Percentiles rank a stretch among this genome's conserved stretches.
Conservation (phyloP, 1,139 yeast species). For the Maudiozyma humilis region DNA sequence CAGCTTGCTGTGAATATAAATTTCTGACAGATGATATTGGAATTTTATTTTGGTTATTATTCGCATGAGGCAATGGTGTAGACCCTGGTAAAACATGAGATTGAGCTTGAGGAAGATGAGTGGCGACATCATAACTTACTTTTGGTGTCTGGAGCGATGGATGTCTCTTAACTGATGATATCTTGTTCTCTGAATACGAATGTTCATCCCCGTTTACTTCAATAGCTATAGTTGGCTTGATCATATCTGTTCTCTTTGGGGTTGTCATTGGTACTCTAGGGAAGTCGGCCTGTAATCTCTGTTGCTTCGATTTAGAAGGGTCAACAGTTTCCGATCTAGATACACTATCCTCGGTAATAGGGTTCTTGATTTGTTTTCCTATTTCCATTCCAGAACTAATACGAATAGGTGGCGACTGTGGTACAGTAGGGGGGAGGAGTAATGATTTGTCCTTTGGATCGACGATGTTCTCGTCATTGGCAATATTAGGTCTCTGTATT, state of each 20-base stretch:
- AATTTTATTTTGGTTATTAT: not conserved
- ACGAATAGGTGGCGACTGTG: constrained; percentile 31
- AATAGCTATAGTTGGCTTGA: constrained; percentile 26
- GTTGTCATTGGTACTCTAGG: constrained; percentile 24
- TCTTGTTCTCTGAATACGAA: constrained; percentile 5
- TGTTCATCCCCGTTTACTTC: constrained; percentile 3
- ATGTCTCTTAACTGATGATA: not conserved
- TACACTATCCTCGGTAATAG: constrained; percentile 24
- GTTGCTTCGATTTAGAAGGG: constrained; percentile 30
- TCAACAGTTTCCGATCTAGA: constrained; percentile 31
- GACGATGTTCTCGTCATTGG: constrained; percentile 10
- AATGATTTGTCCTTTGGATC: constrained; percentile 26
- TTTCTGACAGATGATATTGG: not conserved
- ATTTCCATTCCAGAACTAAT: constrained; percentile 29
- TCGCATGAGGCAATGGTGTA: not conserved
- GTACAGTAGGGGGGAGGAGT: constrained; percentile 30
- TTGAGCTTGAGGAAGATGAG: not conserved
- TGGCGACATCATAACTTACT: constrained; percentile 39
- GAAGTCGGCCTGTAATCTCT: constrained; percentile 23
- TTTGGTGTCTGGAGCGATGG: constrained; percentile 21
- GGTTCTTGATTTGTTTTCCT: constrained; percentile 17
- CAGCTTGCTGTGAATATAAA: constrained; percentile 1
- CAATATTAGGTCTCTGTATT: constrained; percentile 22
- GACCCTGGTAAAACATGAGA: not conserved
- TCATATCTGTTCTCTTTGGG: constrained; percentile 27